Evolutionary conservation across 139 green algal species (phyloP).

Genomic region (Tetraselmis chui): DNA sequence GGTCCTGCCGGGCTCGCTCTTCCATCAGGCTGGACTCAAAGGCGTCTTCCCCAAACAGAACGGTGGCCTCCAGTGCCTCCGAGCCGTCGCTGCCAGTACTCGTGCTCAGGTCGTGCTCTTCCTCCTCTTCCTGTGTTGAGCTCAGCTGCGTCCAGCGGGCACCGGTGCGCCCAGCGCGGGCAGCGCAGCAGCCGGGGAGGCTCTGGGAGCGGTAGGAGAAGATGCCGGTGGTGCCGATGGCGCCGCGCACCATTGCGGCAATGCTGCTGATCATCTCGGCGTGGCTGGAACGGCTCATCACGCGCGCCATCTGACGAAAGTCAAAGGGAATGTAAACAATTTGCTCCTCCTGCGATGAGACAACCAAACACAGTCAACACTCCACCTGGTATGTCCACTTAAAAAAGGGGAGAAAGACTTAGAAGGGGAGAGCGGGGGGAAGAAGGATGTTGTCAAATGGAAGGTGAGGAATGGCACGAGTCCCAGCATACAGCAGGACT

Average conservation of each 20-base stretch:
- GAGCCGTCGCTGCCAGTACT: not conserved
- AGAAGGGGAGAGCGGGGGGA: too few relatives aligned
- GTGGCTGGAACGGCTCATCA: not conserved
- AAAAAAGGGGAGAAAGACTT: too few relatives aligned
- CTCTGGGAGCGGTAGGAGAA: conserved; percentile 24
- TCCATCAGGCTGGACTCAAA: not conserved
- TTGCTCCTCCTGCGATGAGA: conserved; percentile 12
- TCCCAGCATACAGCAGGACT: too few relatives aligned
- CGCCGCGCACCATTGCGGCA: conserved; percentile 12
- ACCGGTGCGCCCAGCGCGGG: not conserved
- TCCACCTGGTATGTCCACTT: too few relatives aligned
- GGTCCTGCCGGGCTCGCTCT: not conserved
- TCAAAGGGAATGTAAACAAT: conserved; percentile 16
- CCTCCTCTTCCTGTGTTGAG: not conserved
- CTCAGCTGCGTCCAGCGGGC: not conserved
- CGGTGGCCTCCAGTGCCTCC: not conserved
- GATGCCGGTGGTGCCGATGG: conserved; percentile 25
- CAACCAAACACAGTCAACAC: too few relatives aligned
- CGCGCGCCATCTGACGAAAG: conserved; percentile 2
- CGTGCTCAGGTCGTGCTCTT: not conserved
- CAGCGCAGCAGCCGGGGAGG: not conserved
- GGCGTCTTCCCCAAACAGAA: not conserved
- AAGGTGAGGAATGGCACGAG: too few relatives aligned
- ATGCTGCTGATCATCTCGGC: conserved; percentile 13
- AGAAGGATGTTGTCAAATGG: too few relatives aligned